phyloP scores from a whole-genome alignment of 75 land plant species.

The Ceratopteris richardii region DNA sequence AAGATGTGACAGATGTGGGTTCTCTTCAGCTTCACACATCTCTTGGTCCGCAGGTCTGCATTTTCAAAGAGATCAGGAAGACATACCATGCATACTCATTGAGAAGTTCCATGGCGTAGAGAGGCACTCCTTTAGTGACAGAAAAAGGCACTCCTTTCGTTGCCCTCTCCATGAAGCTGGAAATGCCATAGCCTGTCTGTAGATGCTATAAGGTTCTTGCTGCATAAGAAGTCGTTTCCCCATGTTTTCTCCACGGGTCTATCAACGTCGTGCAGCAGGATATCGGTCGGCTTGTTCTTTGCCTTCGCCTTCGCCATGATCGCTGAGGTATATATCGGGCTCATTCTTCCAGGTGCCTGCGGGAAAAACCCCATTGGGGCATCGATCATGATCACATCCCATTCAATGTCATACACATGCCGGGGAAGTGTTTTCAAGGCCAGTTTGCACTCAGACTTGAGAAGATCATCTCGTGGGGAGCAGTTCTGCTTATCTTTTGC shows the following conservation, averaged over 20 bases:
- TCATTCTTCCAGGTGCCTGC: conserved; percentile 75
- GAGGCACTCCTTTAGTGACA: too few species aligned
- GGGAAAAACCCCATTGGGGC: conserved; percentile 62
- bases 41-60: too few species aligned
- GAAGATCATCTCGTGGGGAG: too few species aligned
- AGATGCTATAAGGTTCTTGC: conserved; percentile 28
- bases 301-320: conserved; percentile 48
- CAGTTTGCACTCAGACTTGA: too few species aligned
- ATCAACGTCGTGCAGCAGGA: conserved; percentile 67
- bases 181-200: conserved; percentile 67
- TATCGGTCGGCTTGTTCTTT: conserved; percentile 51
- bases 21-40: too few species aligned
- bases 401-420: conserved; percentile 54
- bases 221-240: conserved; percentile 56
- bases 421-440: conserved; percentile 43
- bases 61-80: too few species aligned
- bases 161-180: too few species aligned
- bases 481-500: too few species aligned
- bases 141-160: too few species aligned
- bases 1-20: too few species aligned
- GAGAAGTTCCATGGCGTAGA: too few species aligned
- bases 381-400: conserved; percentile 87
- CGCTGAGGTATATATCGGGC: conserved; percentile 62
- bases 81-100: too few species aligned
- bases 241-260: conserved; percentile 54